Percentiles rank a stretch among this genome's conserved stretches.
phyloP scores from a whole-genome alignment of 1,284 basidiomycete genomes.

The Spongiforma sp. region DNA sequence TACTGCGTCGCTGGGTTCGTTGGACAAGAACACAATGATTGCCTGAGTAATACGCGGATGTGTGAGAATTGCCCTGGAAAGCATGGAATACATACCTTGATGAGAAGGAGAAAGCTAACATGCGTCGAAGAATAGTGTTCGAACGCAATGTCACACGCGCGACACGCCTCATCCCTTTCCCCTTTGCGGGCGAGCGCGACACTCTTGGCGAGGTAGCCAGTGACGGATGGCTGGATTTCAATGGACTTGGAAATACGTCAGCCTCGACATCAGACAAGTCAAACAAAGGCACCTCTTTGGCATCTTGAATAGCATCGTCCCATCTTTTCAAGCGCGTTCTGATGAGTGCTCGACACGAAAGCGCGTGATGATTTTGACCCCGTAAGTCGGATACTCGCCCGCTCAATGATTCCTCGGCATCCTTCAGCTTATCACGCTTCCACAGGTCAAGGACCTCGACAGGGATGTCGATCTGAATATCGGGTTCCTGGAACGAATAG shows the following conservation, averaged over 20 bases:
- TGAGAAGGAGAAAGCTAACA: not conserved
- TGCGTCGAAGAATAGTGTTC: not conserved
- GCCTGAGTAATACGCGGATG: not conserved
- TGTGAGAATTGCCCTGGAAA: fast-evolving
- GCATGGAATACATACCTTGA: not conserved
- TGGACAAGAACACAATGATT: not conserved
- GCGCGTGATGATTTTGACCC: not conserved
- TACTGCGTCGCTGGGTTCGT: not conserved
- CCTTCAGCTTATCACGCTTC: not conserved
- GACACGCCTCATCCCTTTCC: not conserved
- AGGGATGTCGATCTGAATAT: not conserved
- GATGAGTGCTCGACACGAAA: not conserved
- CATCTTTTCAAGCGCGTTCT: not conserved
- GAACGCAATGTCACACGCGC: not conserved
- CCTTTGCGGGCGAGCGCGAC: not conserved
- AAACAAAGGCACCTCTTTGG: not conserved
- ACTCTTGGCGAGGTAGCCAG: not conserved
- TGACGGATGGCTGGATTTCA: not conserved
- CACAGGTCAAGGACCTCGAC: not conserved
- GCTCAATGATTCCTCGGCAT: not conserved
- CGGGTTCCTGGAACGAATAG: not conserved
- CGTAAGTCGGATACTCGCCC: not conserved
- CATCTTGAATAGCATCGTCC: not conserved
- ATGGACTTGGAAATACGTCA: not conserved
- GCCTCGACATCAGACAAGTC: not conserved